Base-by-base conservation (phyloP, 2,329 filamentous ascomycete species). In the Venturia aucupariae region DNA sequence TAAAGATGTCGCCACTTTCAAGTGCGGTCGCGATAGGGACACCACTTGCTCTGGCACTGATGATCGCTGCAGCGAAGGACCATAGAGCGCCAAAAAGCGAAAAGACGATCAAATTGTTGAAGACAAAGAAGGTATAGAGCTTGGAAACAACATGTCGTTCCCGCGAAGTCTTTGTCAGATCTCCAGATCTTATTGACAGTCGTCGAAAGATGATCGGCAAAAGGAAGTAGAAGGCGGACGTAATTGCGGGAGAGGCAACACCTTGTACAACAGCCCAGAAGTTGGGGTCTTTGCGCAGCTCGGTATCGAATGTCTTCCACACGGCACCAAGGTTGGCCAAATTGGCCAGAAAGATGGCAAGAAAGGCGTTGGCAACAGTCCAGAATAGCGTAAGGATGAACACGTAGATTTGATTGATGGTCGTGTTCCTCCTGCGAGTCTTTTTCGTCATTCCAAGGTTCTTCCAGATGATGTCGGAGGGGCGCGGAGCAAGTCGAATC, bases 41-140 rank as follows among this genome's bases (percentile, higher is more conserved):
- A 22, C 81, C 77, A 46, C 85, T 82, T 0, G 81, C 74, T 0
- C 84, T 84, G 55, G 82, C 77, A 3, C 83, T 72, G 57, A 92
- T 78, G 44, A 96, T 85, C 4, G 79, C 79, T 0, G 86, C 78
- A 10, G 92, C 79, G 70, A 92, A 92, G 1, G 80, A 79, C 86
- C 90, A 97, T 19, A 92, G 77, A 1, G 90, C 86, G 55, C 90
- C 90, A 75, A 97, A 97, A 17, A 96, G 80, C 13, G 92, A 97
- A 76, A 97, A 97, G 65, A 97, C 87, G 68, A 99, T 80, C 64
- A 99, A 77, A 72, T 97, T 97, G 83, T 99, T 99, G 81, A 99
- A 92, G 62, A 97, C 85, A 76, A 99, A 99, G 79, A 99, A 99
- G 22, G 90, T 84, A 76, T 95, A 99, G 2, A 99, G 82, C 75